A percentile compares a stretch with the other conserved stretches of the same genome.
Evolutionary conservation across 2,329 filamentous ascomycete genomes (phyloP).

Genomic region (Podosphaera fusca): DNA sequence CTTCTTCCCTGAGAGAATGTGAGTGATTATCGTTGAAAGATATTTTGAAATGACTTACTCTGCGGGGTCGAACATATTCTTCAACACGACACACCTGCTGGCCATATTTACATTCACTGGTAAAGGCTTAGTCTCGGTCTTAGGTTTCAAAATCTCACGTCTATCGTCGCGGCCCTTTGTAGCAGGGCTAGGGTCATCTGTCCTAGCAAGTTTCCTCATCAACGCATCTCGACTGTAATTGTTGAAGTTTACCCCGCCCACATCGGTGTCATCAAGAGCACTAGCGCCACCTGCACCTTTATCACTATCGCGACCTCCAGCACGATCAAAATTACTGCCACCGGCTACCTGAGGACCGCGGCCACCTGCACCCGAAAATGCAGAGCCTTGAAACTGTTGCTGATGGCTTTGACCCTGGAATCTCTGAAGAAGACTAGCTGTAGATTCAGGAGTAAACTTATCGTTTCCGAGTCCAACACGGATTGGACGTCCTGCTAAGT

Average conservation of each 20-base stretch:
- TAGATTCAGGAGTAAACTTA: constrained; percentile 98
- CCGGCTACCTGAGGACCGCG: constrained; percentile 64
- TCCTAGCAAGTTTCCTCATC: constrained; percentile 95
- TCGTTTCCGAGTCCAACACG: constrained; percentile 98
- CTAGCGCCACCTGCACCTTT: constrained; percentile 74
- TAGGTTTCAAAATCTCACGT: constrained; percentile 52
- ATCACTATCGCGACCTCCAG: constrained; percentile 69
- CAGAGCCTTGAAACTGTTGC: constrained; percentile 62
- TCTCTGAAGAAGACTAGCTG: constrained; percentile 73
- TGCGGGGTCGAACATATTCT: constrained; percentile 83
- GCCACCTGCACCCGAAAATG: constrained; percentile 75
- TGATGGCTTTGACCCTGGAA: constrained; percentile 59
- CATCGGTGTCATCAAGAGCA: constrained; percentile 90
- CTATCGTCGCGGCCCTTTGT: constrained; percentile 32
- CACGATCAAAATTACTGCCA: constrained; percentile 62
- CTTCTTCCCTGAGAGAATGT: constrained; percentile 46
- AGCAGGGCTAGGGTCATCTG: constrained; percentile 52
- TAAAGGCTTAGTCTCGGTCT: constrained; percentile 53
- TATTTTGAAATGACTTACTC: constrained; percentile 39
- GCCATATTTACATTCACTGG: constrained; percentile 78
- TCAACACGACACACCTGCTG: constrained; percentile 77
- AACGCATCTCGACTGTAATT: constrained; percentile 96
- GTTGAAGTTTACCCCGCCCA: constrained; percentile 97
- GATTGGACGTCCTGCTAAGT: constrained; percentile 88
- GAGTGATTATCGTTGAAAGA: constrained; percentile 11